Evolutionary conservation across 192 early-diverging fungal genomes (phyloP).

Genomic region (Coemansia sp.): DNA sequence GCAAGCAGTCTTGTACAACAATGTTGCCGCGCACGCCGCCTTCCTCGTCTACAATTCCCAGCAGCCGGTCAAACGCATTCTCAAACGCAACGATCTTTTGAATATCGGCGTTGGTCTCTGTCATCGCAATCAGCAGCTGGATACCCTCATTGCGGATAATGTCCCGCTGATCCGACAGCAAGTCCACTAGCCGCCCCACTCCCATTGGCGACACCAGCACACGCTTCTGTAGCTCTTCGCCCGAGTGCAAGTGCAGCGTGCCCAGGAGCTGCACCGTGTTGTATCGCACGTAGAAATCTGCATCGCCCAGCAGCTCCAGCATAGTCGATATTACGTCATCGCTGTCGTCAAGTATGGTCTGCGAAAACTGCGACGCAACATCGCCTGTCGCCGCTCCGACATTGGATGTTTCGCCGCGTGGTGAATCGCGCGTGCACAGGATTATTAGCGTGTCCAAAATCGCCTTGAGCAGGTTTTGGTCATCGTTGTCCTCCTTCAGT

Average conservation of each 20-base stretch:
- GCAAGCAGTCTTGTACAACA: slow-evolving; percentile 91
- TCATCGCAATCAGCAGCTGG: slow-evolving; percentile 85
- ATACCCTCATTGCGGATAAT: slow-evolving; percentile 97
- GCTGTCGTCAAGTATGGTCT: slow-evolving; percentile 38
- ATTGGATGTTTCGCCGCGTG: slow-evolving; percentile 7
- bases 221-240: slow-evolving; percentile 70
- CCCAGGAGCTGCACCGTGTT: slow-evolving; percentile 83
- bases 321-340: slow-evolving; percentile 72
- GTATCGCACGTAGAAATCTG: slow-evolving; percentile 95
- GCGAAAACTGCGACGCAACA: slow-evolving; percentile 41
- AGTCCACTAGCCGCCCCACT: slow-evolving; percentile 84
- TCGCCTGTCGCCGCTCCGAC: slow-evolving; percentile 10
- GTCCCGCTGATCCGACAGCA: slow-evolving; percentile 90
- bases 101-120: slow-evolving; percentile 90
- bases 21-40: slow-evolving; percentile 91
- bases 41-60: slow-evolving; percentile 86
- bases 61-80: slow-evolving; percentile 91
- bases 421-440: slow-evolving; percentile 56
- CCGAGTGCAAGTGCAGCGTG: slow-evolving; percentile 61
- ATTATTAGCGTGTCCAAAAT: slow-evolving; percentile 83
- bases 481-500: slow-evolving; percentile 76
- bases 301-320: slow-evolving; percentile 84
- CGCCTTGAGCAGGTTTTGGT: slow-evolving; percentile 83
- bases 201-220: slow-evolving; percentile 85
- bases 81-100: slow-evolving; percentile 99